Evolutionary conservation across 257 asterid species (phyloP).

Genomic region (Solanum clarkiae): DNA sequence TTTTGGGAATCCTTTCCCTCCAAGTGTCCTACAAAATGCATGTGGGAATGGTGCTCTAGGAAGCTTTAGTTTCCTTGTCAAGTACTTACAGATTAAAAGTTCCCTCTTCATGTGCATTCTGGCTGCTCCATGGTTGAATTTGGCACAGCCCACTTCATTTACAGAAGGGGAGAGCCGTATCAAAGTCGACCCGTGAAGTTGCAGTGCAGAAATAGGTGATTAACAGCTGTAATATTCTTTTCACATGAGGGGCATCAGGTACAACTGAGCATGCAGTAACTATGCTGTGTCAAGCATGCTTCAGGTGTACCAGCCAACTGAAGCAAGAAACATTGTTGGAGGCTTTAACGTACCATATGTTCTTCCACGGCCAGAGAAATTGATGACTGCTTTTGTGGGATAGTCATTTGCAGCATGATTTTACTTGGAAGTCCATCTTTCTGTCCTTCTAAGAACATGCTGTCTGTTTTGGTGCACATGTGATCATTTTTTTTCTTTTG

Average conservation of each 20-base stretch:
- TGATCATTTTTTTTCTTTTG: not conserved
- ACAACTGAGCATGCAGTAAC: not conserved
- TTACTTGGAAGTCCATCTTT: not conserved
- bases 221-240: not conserved
- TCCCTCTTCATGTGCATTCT: not conserved
- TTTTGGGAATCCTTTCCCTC: not conserved
- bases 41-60: not conserved
- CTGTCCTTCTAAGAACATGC: not conserved
- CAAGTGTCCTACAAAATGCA: not conserved
- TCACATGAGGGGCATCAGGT: not conserved
- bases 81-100: not conserved
- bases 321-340: not conserved
- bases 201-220: not conserved
- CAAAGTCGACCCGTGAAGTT: not conserved
- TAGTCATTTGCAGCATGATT: not conserved
- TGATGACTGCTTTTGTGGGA: not conserved
- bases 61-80: not conserved
- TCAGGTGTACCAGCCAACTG: not conserved
- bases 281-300: not conserved
- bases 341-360: not conserved
- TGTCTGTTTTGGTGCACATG: not conserved
- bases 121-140: not conserved
- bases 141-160: not conserved
- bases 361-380: not conserved
- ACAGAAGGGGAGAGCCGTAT: not conserved